These are phyloP conservation scores for Ceratocystis cacaofunesta DNA, from an alignment of 2,329 filamentous ascomycete species.

Conservation along the genomic window DNA sequence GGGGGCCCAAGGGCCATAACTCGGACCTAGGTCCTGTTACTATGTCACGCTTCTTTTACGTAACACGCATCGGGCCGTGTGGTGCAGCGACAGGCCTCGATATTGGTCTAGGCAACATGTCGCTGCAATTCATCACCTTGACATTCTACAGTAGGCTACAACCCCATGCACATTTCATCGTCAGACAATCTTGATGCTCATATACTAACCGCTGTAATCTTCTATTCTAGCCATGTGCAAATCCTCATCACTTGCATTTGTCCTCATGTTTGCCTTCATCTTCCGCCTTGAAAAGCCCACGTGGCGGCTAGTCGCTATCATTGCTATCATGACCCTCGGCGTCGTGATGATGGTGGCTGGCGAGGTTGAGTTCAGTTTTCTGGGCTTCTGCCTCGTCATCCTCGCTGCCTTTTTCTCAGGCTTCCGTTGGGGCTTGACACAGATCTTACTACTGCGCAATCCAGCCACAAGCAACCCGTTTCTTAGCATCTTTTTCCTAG, in stretches of 20 bases:
- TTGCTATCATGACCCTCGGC: constrained; percentile 78
- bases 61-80: constrained; percentile 82
- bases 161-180: no score
- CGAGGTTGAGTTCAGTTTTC: constrained; percentile 73
- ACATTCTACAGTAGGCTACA: constrained; percentile 71
- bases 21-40: constrained; percentile 39
- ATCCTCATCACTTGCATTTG: constrained; percentile 88
- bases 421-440: constrained; percentile 96
- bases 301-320: constrained; percentile 71
- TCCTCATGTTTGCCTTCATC: constrained; percentile 84
- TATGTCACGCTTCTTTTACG: constrained; percentile 82
- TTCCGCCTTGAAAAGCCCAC: constrained; percentile 85
- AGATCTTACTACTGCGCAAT: constrained; percentile 85
- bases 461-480: constrained; percentile 94
- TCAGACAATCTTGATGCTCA: no score
- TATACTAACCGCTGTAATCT: no score
- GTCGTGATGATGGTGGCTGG: constrained; percentile 98
- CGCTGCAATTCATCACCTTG: constrained; percentile 85
- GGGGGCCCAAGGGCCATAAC: constrained; percentile 43
- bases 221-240: constrained; percentile 72
- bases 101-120: constrained; percentile 91
- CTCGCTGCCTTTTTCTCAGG: constrained; percentile 87
- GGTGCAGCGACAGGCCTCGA: constrained; percentile 86
- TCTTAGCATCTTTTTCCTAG: constrained; percentile 93
- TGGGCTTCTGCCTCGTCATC: constrained; percentile 86